Evolutionary conservation across 2,329 filamentous ascomycete species (phyloP).

Genomic region (Thyridium curvatum): DNA sequence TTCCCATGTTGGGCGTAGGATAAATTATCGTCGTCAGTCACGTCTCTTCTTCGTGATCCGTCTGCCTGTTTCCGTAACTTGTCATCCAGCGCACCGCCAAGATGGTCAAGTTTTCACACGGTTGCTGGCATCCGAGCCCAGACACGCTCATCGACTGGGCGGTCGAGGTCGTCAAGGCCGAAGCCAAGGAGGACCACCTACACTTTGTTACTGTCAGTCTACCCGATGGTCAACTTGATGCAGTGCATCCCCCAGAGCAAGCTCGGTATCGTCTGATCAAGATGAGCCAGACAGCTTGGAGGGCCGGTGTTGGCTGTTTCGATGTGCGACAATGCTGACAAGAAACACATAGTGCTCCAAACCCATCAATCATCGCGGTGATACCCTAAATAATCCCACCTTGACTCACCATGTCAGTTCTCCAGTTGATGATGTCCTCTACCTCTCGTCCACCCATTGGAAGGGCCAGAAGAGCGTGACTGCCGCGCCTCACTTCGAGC

Average conservation of each 20-base stretch:
- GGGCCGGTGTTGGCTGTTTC: too few relatives aligned
- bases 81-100: not conserved
- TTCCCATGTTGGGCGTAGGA: not conserved
- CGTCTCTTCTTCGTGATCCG: not conserved
- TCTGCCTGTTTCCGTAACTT: not conserved
- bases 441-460: slow-evolving; percentile 32
- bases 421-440: slow-evolving; percentile 29
- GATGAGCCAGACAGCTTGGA: too few relatives aligned
- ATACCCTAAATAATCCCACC: slow-evolving; percentile 50
- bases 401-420: slow-evolving; percentile 25
- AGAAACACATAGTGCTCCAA: too few relatives aligned
- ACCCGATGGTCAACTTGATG: too few relatives aligned
- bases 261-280: too few relatives aligned
- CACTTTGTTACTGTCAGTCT: slow-evolving; percentile 1
- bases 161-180: slow-evolving; percentile 2
- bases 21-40: not conserved
- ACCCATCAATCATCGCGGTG: slow-evolving; percentile 41
- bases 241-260: too few relatives aligned
- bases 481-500: slow-evolving; percentile 22
- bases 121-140: slow-evolving; percentile 2
- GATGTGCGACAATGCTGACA: too few relatives aligned
- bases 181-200: slow-evolving; percentile 1
- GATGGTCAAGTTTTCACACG: slow-evolving; percentile 3
- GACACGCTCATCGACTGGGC: slow-evolving; percentile 3
- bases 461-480: slow-evolving; percentile 23